Evolutionary conservation across 192 early-diverging fungal genomes (phyloP).

Genomic region (Coemansia sp.): DNA sequence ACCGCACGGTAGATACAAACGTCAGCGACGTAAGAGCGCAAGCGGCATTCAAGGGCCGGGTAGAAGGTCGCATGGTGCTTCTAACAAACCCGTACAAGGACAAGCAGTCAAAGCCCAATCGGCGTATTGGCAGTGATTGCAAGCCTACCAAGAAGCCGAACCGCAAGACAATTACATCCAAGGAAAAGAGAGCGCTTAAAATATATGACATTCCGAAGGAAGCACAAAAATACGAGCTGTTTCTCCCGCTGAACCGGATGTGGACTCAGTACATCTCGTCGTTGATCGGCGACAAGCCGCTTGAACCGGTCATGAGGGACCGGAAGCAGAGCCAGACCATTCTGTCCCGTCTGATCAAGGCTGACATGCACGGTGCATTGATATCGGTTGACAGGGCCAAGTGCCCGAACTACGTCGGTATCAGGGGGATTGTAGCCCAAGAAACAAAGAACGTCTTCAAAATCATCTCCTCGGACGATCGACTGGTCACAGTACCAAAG

Average conservation of each 20-base stretch:
- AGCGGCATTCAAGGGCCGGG: conserved; percentile 31
- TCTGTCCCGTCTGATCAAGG: conserved; percentile 56
- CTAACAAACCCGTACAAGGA: conserved; percentile 46
- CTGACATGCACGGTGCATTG: conserved; percentile 83
- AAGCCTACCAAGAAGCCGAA: conserved; percentile 13
- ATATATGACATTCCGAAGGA: conserved; percentile 68
- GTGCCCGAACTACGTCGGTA: conserved; percentile 75
- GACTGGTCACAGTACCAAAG: conserved; percentile 72
- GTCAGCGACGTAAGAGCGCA: conserved; percentile 18
- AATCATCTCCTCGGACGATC: conserved; percentile 68
- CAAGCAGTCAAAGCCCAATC: neutral
- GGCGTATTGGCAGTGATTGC: conserved; percentile 11
- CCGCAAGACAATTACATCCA: conserved; percentile 61
- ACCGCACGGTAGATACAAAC: conserved; percentile 18
- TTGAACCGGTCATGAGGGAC: conserved; percentile 49
- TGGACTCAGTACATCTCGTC: conserved; percentile 78
- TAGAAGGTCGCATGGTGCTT: conserved; percentile 35
- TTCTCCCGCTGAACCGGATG: conserved; percentile 69
- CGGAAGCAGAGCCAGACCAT: conserved; percentile 24
- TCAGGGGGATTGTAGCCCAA: conserved; percentile 78
- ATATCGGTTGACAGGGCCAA: conserved; percentile 73
- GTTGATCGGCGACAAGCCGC: conserved; percentile 52
- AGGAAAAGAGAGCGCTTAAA: conserved; percentile 57
- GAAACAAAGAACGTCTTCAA: conserved; percentile 88
- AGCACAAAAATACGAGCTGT: conserved; percentile 56